Base-by-base conservation (phyloP, 1,139 yeast species). In the Kurtzmaniella quercitrusa region DNA sequence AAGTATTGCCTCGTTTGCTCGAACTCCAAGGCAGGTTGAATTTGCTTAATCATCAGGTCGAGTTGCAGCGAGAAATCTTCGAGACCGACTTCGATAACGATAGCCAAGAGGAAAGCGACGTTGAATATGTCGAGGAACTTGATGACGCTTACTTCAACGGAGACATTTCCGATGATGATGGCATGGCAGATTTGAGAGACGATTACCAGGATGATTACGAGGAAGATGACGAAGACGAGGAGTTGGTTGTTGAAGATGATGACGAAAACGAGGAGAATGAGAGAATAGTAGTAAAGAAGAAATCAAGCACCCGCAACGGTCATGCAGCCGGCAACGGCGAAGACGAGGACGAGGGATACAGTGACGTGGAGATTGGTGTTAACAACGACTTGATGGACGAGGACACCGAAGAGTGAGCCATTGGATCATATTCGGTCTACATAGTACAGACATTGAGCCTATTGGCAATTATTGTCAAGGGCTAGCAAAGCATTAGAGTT, bases 1-100 rank as follows among this genome's bases (percentile, higher is more conserved):
- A 79, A 38, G 79, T 90, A 4, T 70, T 93, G 45, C 93, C 95
- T 3, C 79, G 90, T 53, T 70, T 94, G 44, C 68, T 90, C 53
- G 88, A 91, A 39, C 69, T 94, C 46, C 95, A 90, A 57, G 95
- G 96, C 15, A 80, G 93, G 50, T 67, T 93, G 48, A 82, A 81
- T 48, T 76, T 86, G 62, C 70, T 90, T 34, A 72, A 81, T 52
- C 82, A 90, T 33, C 95, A 85, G 59, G 73, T 82, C 46, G 81
- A 77, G 44, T 67, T 89, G 51, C 81, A 94, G 55, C 68, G 75
- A 34, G 88, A 82, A 46, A 66, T 81, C 21, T 62, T 71, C 40
- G 54, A 40, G 21, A 51, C 47, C 34, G 56, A 52, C 38, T 46
- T 44, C 27, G 54, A 61, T 10, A 63, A 61, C 16, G 59, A 21